Evolutionary conservation across 2,329 filamentous ascomycete genomes (phyloP), one percentile per base, ranked within the genome.

Genomic region (Rhinocladiella similis): DNA sequence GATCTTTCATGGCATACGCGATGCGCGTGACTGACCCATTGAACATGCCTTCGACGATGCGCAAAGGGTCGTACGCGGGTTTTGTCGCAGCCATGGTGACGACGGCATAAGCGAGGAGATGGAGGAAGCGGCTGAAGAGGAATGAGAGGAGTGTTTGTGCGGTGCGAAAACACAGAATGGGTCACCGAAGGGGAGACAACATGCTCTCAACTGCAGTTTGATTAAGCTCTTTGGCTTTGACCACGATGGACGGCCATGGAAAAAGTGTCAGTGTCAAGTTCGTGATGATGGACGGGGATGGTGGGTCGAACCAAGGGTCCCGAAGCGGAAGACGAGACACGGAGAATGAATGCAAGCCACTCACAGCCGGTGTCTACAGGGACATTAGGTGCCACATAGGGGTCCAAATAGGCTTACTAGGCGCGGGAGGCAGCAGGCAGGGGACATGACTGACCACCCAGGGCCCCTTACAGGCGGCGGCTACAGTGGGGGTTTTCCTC

Each of bases 21-120:
- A 67, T 60, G 18, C 63, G 63, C n/a, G 60, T 65, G 27, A 66
- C 50, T 2, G 59, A 65, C 19, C 64, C 63, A 47, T 62, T 64
- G 52, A 63, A 65, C 63, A 65, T 65, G 18, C 59, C 64, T 33
- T 65, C 63, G 41, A 66, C 56, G 16, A 54, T 61, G 41, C 58
- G 60, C 29, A 65, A 47, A 33, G 64, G 62, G 41, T 65, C 63
- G 51, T 63, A 63, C 3, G 57, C 55, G 29, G 62, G 57, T 51
- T 65, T 65, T 12, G 57, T 19, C 16, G 54, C 47, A 16, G 61
- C 50, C 59, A 62, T 63, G 43, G 38, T 33, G 49, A 50, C 54
- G 36, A 41, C 14, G 13, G 50, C 54, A 48, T 53, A 36, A 41
- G 50, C 46, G 25, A 39, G 22, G 27, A n/a, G 19, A 25, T 47